Conservation (phyloP, 306 rosid genomes). For the Dalbergia cultrata region DNA sequence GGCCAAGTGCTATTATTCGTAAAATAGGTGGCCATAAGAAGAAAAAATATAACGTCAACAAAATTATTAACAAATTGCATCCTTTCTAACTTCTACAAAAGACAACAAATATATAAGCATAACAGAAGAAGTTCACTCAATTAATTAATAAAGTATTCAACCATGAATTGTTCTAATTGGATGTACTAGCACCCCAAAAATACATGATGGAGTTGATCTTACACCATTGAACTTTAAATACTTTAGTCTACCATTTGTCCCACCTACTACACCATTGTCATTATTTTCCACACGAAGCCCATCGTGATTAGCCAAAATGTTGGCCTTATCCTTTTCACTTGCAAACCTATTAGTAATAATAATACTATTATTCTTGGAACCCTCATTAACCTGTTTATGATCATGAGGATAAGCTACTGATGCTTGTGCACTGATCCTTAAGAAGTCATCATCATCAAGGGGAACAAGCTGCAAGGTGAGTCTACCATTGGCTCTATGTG, state of each 20-base stretch:
- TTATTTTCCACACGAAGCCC: not conserved
- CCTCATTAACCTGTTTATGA: not conserved
- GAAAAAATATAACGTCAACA: no score
- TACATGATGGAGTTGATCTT: slow-evolving; percentile 41
- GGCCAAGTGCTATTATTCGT: no score
- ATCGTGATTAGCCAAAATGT: not conserved
- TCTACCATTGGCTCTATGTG: slow-evolving; percentile 74
- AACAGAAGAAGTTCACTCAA: not conserved
- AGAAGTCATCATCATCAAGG: slow-evolving; percentile 22
- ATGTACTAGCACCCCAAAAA: slow-evolving; percentile 53
- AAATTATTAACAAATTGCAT: no score
- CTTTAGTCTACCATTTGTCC: slow-evolving; percentile 23
- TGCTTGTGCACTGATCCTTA: not conserved
- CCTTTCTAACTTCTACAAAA: not conserved
- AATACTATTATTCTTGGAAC: not conserved
- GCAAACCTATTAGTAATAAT: not conserved
- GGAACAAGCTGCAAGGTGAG: slow-evolving; percentile 76
- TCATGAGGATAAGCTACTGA: not conserved
- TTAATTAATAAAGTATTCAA: slow-evolving; percentile 23
- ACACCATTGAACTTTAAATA: slow-evolving; percentile 41
- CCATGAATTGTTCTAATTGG: slow-evolving; percentile 59
- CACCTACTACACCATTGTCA: not conserved
- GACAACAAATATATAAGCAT: not conserved
- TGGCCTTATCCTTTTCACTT: slow-evolving; percentile 2
- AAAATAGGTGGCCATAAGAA: no score